Base-by-base conservation (phyloP, 306 rosid species). In the Acmispon strigosus region DNA sequence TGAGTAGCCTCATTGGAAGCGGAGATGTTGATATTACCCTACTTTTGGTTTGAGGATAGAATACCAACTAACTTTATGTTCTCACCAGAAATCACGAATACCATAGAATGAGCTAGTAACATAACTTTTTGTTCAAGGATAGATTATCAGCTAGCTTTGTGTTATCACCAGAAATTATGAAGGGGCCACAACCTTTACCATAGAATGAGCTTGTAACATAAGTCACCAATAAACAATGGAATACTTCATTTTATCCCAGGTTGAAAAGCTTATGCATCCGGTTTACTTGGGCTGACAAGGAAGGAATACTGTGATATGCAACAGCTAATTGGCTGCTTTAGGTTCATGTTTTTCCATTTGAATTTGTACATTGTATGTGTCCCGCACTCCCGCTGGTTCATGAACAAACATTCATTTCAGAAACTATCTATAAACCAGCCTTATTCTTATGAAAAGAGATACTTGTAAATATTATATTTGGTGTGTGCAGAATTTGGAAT, bases 1-100 rank as follows among this genome's bases (percentile, higher is more conserved):
- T 43, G 77, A 73, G 48, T 73, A 67, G 34, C 54, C 50, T 66
- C 27, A 61, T 53, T 32, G 43, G 34, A 48, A 36, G 62, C 41
- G 66, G 62, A 70, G 29, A 50, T 49, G 27, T 44, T 16, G 36
- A 29, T 37, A 19, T 58, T 47, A 20, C 48, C 55, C 47, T 56
- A 22, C 45, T 57, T 49, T 50, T 57, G 47, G 71, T 57, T 63
- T 45, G 59, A 70, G 54, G 63, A 64, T 80, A 41, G 48, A 57
- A 43, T 44, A 42, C 4, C 62, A 44, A 12, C 39, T 62, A 24
- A 11, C 20, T 73, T 19, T 51, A 19, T 49, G 57, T 49, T 49
- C 66, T 41, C 50, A 19, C 41, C 12, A 69, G n/a, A 60, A 42
- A 62, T 65, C 20, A 36, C 10, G 37, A 65, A 18, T 37, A 32